Conservation (phyloP, 75 land plant genomes). For the Adiantum capillusveneris region DNA sequence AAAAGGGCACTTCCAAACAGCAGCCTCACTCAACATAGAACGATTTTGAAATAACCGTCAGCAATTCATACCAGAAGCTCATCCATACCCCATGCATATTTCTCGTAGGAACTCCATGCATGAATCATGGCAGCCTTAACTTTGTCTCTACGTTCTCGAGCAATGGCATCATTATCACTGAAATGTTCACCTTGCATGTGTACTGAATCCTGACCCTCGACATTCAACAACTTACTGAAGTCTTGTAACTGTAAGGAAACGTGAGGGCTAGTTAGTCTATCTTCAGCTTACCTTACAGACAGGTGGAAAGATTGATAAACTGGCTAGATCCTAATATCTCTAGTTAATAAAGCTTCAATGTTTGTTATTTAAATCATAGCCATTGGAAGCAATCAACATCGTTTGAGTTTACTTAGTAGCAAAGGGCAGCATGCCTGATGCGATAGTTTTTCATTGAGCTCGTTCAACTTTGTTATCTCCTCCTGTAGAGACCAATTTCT, state of each 20-base stretch:
- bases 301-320: no score
- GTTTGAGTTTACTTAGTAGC: no score
- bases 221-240: slow-evolving; percentile 14
- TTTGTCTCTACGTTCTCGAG: slow-evolving; percentile 60
- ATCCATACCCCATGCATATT: slow-evolving; percentile 96
- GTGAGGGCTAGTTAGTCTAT: no score
- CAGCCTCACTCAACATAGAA: not conserved
- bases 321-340: no score
- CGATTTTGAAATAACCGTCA: no score
- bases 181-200: not conserved
- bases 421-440: slow-evolving; percentile 4
- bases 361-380: no score
- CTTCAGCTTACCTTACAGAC: no score
- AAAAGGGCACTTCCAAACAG: not conserved
- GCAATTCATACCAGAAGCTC: slow-evolving; percentile 67
- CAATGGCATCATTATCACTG: slow-evolving; percentile 38
- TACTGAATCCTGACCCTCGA: slow-evolving; percentile 4
- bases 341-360: no score
- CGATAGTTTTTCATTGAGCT: slow-evolving; percentile 10
- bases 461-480: slow-evolving; percentile 9
- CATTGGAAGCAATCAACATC: no score
- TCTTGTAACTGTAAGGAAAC: slow-evolving; percentile 2
- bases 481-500: slow-evolving; percentile 10
- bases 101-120: slow-evolving; percentile 93
- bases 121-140: slow-evolving; percentile 93